phyloP scores from a whole-genome alignment of 73 alveolate species.

The Durusdinium trenchii region DNA sequence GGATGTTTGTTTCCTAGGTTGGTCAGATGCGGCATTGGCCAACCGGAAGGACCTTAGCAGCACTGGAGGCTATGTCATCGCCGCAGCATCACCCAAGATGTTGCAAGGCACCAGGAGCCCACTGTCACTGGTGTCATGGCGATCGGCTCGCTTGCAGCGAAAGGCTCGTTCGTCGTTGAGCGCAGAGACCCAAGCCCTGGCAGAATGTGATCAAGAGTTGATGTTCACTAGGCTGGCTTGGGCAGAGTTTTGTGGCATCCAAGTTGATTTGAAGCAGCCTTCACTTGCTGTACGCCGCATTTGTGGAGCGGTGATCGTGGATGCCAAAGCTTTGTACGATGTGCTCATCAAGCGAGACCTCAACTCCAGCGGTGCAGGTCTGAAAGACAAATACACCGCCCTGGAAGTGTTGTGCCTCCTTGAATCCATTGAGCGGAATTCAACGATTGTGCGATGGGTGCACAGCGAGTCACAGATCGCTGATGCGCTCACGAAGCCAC shows the following conservation, averaged over 20 bases:
- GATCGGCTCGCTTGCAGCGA: background rate
- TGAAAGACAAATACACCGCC: background rate
- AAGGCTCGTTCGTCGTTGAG: background rate
- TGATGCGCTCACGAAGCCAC: slow-evolving; percentile 45
- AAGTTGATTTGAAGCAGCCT: background rate
- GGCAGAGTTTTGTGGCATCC: background rate
- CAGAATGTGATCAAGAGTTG: background rate
- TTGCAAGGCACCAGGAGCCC: background rate
- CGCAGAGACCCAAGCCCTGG: background rate
- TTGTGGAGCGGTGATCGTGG: background rate
- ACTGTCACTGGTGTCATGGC: background rate
- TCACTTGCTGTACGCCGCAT: background rate
- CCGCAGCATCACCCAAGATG: background rate
- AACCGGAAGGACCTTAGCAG: background rate
- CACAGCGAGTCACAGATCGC: slow-evolving; percentile 17
- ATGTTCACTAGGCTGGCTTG: background rate
- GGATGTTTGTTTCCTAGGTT: background rate
- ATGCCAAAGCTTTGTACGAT: slow-evolving; percentile 24
- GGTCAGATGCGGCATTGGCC: slow-evolving; percentile 24
- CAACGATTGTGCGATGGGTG: slow-evolving; percentile 27
- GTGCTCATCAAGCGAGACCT: background rate
- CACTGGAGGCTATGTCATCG: slow-evolving; percentile 23
- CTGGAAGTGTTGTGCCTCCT: slow-evolving; percentile 5
- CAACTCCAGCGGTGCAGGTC: slow-evolving; percentile 1
- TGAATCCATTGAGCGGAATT: background rate